Conservation (phyloP, 1,139 yeast genomes). For the Candida glucosophila region DNA sequence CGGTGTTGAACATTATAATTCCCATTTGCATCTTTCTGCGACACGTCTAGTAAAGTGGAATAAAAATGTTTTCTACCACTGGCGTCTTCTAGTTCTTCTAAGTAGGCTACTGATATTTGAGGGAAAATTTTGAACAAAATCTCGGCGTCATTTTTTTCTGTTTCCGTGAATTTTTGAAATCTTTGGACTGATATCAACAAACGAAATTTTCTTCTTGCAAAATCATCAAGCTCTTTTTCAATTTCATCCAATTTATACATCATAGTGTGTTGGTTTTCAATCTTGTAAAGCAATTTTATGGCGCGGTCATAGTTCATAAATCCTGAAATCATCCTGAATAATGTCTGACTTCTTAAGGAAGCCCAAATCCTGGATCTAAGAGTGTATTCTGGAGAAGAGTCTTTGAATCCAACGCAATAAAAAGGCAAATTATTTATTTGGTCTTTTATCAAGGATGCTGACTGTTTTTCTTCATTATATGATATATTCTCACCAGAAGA, state of each 20-base stretch:
- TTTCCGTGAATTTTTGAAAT: conserved; percentile 21
- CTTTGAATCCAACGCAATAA: conserved; percentile 42
- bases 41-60: conserved; percentile 36
- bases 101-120: conserved; percentile 35
- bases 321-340: conserved; percentile 47
- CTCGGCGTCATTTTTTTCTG: conserved; percentile 30
- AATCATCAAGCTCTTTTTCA: conserved; percentile 15
- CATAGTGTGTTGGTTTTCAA: conserved; percentile 23
- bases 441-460: conserved; percentile 4
- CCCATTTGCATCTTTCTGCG: conserved; percentile 25
- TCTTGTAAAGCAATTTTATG: conserved; percentile 37
- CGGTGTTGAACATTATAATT: conserved; percentile 33
- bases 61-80: conserved; percentile 19
- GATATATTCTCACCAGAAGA: conserved; percentile 9
- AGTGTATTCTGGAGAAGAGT: conserved; percentile 46
- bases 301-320: conserved; percentile 52
- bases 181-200: conserved; percentile 38
- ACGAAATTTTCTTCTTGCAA: conserved; percentile 35
- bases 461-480: conserved; percentile 3
- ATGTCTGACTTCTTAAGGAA: conserved; percentile 45
- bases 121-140: conserved; percentile 34
- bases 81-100: conserved; percentile 22
- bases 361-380: conserved; percentile 52
- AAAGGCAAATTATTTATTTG: conserved; percentile 32
- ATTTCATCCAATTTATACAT: conserved; percentile 6